phyloP scores from a whole-genome alignment of 208 protist genomes.

The Leishmania amazonensis region DNA sequence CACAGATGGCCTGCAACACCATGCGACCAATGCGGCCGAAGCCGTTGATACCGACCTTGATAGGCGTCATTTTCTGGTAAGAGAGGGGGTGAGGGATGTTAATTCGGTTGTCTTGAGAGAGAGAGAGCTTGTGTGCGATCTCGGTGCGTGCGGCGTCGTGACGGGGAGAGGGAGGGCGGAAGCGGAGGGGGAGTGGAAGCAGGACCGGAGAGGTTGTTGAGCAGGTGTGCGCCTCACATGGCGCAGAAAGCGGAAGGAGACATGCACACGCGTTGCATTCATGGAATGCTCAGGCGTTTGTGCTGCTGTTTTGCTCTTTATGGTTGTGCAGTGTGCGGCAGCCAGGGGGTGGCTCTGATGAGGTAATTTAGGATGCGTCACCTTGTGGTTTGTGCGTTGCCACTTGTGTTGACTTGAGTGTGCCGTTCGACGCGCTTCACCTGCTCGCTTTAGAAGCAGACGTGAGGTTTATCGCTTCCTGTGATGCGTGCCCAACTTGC shows the following conservation, averaged over 20 bases:
- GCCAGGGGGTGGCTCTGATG: neutral
- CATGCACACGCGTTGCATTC: neutral
- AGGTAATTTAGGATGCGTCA: neutral
- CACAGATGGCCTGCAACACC: constrained; percentile 93
- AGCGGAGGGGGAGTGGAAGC: neutral
- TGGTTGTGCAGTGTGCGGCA: neutral
- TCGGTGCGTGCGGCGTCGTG: neutral
- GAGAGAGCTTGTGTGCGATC: neutral
- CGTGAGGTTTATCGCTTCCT: neutral
- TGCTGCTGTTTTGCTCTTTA: neutral
- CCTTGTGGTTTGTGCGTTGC: neutral
- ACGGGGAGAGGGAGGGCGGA: neutral
- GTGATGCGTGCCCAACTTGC: neutral
- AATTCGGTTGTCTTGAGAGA: constrained; percentile 1
- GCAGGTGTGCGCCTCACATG: neutral
- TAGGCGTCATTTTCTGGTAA: constrained; percentile 41
- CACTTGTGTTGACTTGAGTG: neutral
- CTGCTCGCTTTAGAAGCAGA: neutral
- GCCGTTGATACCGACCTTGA: constrained; percentile 97
- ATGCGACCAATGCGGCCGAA: constrained; percentile 99
- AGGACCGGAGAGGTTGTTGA: neutral
- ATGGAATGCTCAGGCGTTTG: neutral
- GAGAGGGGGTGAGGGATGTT: neutral
- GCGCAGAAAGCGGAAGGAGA: neutral
- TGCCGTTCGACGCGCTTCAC: neutral